Percentiles rank a stretch among this genome's conserved stretches.
Evolutionary conservation across 2,329 filamentous ascomycete species (phyloP).

Genomic region (Ophiostoma sp.): DNA sequence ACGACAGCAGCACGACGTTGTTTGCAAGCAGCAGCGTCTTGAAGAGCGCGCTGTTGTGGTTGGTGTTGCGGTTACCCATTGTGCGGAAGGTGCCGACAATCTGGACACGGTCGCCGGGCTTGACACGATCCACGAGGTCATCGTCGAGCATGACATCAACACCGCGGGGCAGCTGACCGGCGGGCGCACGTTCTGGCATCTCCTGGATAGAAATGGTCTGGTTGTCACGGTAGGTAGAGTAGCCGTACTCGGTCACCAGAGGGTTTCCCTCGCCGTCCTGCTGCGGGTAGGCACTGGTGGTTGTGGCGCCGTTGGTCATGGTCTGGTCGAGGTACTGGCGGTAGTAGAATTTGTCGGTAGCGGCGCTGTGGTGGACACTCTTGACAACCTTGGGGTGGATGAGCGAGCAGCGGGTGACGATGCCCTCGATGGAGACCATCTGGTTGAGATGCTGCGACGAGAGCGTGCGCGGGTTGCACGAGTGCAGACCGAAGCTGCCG

Average conservation of each 20-base stretch:
- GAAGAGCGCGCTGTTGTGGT: constrained; percentile 86
- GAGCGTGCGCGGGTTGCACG: constrained; percentile 89
- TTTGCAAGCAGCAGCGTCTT: constrained; percentile 92
- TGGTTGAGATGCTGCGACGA: constrained; percentile 86
- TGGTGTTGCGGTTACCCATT: constrained; percentile 87
- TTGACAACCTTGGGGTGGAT: constrained; percentile 97
- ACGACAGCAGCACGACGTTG: constrained; percentile 88
- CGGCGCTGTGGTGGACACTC: constrained; percentile 94
- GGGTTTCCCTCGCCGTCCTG: constrained; percentile 91
- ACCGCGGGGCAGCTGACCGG: constrained; percentile 87
- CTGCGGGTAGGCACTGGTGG: constrained; percentile 86
- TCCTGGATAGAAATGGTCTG: constrained; percentile 98
- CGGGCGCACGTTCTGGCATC: constrained; percentile 95
- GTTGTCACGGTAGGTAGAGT: constrained; percentile 92
- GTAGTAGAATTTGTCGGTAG: constrained; percentile 77
- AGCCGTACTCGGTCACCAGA: constrained; percentile 89
- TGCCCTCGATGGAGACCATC: constrained; percentile 96
- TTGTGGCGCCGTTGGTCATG: constrained; percentile 87
- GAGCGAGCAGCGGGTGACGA: constrained; percentile 91
- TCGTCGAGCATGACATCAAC: constrained; percentile 97
- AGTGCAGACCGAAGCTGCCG: constrained; percentile 89
- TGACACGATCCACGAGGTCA: constrained; percentile 88
- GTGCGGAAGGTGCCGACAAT: constrained; percentile 95
- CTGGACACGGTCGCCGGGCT: constrained; percentile 93
- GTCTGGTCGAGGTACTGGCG: constrained; percentile 94